Percentiles rank a stretch among this genome's conserved stretches.
phyloP scores from a whole-genome alignment of 352 stramenopile genomes.

The Phytophthora boehmeriae region DNA sequence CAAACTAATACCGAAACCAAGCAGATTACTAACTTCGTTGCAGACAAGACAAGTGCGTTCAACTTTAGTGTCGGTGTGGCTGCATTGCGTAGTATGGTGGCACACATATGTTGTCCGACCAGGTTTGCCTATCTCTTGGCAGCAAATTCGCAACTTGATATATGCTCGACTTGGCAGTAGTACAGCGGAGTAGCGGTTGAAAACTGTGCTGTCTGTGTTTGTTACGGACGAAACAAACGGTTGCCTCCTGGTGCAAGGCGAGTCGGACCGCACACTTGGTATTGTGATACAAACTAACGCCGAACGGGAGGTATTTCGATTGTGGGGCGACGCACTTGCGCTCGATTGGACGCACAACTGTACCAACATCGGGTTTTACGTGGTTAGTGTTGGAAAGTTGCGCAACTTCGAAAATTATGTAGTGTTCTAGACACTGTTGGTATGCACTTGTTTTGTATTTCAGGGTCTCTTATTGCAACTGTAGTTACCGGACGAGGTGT shows the following conservation, averaged over 20 bases:
- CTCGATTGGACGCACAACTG: conserved; percentile 7
- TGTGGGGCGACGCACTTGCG: background rate
- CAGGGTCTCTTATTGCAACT: background rate
- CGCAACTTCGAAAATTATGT: conserved; percentile 4
- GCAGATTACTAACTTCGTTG: conserved; percentile 2
- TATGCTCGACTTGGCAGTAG: background rate
- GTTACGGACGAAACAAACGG: background rate
- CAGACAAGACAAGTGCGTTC: background rate
- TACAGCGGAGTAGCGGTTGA: background rate
- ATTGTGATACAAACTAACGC: background rate
- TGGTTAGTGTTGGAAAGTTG: conserved; percentile 2
- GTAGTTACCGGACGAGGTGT: background rate
- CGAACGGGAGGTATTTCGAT: background rate
- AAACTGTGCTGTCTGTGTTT: conserved; percentile 3
- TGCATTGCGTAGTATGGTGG: too few species aligned
- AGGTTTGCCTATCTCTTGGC: background rate
- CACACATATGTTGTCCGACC: too few species aligned
- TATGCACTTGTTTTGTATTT: background rate
- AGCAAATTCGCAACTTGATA: conserved; percentile 2
- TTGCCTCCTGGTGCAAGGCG: background rate
- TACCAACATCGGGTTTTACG: conserved; percentile 7
- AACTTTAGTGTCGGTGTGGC: background rate
- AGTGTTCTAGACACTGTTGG: background rate
- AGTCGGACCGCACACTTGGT: background rate
- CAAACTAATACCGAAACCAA: conserved; percentile 7